Base-by-base conservation (phyloP, 257 asterid species). In the Nicotiana knightiana region DNA sequence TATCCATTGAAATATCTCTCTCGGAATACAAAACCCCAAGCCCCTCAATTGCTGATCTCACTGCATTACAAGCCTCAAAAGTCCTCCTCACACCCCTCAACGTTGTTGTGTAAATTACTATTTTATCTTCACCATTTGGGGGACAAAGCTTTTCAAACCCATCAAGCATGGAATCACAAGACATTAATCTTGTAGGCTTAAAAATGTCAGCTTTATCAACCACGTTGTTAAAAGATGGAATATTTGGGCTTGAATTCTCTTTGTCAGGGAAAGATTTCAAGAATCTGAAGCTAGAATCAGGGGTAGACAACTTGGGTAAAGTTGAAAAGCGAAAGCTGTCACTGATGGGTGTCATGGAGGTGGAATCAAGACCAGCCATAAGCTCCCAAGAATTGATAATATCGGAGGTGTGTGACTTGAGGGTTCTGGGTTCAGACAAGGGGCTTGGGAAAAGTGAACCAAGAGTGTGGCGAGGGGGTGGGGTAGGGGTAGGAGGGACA, bases 311-410 rank as follows among this genome's bases (percentile, higher is more conserved):
- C 24, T 62, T 35, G 4, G 85, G 86, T 13, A 82, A 33, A 32
- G 90, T 81, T 3, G 89, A 17, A 83, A 92, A 83, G 1, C 91
- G 92, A 88, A 92, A 90, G 87, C 89, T 93, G 75, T 87, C 93
- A 24, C 43, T 24, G 28, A 77, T 76, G 80, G 58, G 63, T 2
- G 24, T 51, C n/a, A 5, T 73, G 17, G 71, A 17, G 68, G 87
- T 89, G 80, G 94, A 82, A 28, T 94, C 97, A 58, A 96, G 97
- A 51, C 96, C 97, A 11, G 96, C 88, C 97, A 93, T 93, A 81
- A 94, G 96, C 81, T 93, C 99, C 99, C 99, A 93, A 75, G 97
- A 91, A 79, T 92, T 93, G 85, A 96, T 92, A 81, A 92, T 88
- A 64, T 92, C 96, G 6, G 82, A 85, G 10, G 90, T 84, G 33